These are phyloP conservation scores for Heritiera littoralis DNA, from an alignment of 345 rosid genomes.

Conservation along the genomic window DNA sequence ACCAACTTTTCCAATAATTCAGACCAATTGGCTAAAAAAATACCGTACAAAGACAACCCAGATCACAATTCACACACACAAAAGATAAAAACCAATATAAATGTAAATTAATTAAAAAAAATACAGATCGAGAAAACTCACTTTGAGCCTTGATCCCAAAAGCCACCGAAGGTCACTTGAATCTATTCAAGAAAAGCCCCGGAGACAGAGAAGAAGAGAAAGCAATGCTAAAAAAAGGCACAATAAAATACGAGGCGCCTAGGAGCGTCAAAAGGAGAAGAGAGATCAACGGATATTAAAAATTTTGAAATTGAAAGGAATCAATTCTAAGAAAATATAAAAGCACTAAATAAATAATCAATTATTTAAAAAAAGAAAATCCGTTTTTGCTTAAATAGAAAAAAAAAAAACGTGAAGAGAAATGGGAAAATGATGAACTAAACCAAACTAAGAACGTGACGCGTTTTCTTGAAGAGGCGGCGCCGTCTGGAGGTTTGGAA, in stretches of 20 bases:
- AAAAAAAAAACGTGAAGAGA: not conserved
- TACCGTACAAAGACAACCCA: not conserved
- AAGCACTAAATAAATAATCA: not conserved
- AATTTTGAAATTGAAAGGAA: not conserved
- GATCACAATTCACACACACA: not conserved
- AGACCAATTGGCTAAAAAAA: not conserved
- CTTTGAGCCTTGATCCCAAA: not conserved
- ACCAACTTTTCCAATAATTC: not conserved
- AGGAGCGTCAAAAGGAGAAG: not conserved
- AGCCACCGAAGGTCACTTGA: not conserved
- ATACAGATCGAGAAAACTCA: not conserved
- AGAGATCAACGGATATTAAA: conserved; percentile 12
- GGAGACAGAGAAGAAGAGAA: not conserved
- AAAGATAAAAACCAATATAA: not conserved
- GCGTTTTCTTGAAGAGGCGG: conserved; percentile 11
- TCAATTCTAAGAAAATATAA: not conserved
- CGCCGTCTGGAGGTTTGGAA: conserved; percentile 20
- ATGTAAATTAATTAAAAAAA: not conserved
- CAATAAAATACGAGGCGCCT: not conserved
- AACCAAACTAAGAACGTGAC: not conserved
- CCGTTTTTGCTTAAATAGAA: not conserved
- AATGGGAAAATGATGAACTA: not conserved
- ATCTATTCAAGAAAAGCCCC: not conserved
- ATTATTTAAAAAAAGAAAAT: not conserved
- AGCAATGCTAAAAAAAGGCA: not conserved